Evolutionary conservation across 2,329 filamentous ascomycete species (phyloP).

Genomic region (Sporothrix euskadiensis): DNA sequence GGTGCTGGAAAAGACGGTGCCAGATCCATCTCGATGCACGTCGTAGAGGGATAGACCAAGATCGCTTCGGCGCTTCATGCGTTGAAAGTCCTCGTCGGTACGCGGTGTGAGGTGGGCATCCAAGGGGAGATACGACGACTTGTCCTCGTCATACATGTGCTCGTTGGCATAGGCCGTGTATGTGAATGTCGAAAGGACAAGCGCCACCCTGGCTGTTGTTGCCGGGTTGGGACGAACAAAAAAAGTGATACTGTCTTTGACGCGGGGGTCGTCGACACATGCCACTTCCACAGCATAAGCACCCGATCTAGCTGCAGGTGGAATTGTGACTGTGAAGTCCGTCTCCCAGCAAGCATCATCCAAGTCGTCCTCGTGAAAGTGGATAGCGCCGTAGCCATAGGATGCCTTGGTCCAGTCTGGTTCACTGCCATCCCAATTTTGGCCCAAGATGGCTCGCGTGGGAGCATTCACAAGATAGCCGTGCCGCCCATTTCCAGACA

Average conservation of each 20-base stretch:
- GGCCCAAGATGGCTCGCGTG: slow-evolving; percentile 8
- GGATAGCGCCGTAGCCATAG: slow-evolving; percentile 27
- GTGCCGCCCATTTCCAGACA: background rate
- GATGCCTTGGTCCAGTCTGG: slow-evolving; percentile 24
- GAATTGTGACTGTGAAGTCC: slow-evolving; percentile 14
- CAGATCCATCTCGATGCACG: slow-evolving; percentile 42
- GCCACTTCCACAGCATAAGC: slow-evolving; percentile 21
- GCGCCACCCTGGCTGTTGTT: background rate
- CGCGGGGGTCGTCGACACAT: background rate
- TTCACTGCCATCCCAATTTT: slow-evolving; percentile 25
- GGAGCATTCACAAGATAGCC: slow-evolving; percentile 20
- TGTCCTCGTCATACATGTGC: slow-evolving; percentile 24
- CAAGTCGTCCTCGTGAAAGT: slow-evolving; percentile 29
- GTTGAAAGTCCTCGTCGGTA: slow-evolving; percentile 8
- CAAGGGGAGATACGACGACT: background rate
- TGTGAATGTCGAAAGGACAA: slow-evolving; percentile 25
- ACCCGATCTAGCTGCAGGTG: slow-evolving; percentile 11
- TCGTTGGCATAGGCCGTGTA: slow-evolving; percentile 27
- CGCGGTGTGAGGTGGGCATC: background rate
- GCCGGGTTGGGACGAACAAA: slow-evolving; percentile 19
- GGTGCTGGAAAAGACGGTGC: slow-evolving; percentile 38
- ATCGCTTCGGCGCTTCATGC: slow-evolving; percentile 33
- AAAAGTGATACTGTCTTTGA: slow-evolving; percentile 19
- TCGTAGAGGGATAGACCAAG: slow-evolving; percentile 44
- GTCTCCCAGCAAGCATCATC: slow-evolving; percentile 26